phyloP scores from a whole-genome alignment of 2,329 filamentous ascomycete genomes.

The Curvularia sp. region DNA sequence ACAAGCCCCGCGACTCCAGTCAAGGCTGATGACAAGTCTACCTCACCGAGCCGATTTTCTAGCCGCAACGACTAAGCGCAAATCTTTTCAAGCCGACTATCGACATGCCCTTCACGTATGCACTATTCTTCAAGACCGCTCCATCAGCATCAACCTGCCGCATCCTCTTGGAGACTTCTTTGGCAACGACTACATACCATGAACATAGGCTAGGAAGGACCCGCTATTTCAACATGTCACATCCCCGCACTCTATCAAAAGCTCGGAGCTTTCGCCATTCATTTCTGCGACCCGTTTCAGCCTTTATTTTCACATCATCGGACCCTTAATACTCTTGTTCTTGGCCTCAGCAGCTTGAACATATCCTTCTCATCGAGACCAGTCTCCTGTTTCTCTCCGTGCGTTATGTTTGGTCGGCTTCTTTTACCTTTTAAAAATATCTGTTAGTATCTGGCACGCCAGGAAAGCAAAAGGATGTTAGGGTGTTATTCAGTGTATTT shows the following conservation, averaged over 20 bases:
- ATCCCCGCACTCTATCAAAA: conserved; percentile 10
- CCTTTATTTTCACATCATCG: conserved; percentile 22
- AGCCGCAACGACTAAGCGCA: conserved; percentile 38
- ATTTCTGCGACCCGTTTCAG: conserved; percentile 22
- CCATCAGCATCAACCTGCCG: conserved; percentile 33
- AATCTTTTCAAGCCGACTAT: conserved; percentile 12
- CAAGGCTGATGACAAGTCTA: conserved; percentile 37
- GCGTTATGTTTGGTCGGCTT: conserved; percentile 22
- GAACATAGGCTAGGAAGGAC: conserved; percentile 24
- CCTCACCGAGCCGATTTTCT: conserved; percentile 35
- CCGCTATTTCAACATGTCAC: conserved; percentile 22
- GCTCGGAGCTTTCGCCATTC: conserved; percentile 21
- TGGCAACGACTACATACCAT: conserved; percentile 27
- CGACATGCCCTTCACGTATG: conserved; percentile 30
- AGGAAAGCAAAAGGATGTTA: conserved; percentile 29
- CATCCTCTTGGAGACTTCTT: conserved; percentile 31
- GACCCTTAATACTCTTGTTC: conserved; percentile 31
- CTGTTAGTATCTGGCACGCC: conserved; percentile 35
- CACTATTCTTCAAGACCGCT: conserved; percentile 44
- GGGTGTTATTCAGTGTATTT: conserved; percentile 35
- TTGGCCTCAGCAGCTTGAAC: conserved; percentile 26
- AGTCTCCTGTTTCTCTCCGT: conserved; percentile 20
- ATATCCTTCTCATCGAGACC: conserved; percentile 30
- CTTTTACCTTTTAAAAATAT: conserved; percentile 38
- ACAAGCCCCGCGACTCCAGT: conserved; percentile 47